These are phyloP conservation scores for Rosa hybrid DNA, from an alignment of 331 rosid species.

Conservation along the genomic window DNA sequence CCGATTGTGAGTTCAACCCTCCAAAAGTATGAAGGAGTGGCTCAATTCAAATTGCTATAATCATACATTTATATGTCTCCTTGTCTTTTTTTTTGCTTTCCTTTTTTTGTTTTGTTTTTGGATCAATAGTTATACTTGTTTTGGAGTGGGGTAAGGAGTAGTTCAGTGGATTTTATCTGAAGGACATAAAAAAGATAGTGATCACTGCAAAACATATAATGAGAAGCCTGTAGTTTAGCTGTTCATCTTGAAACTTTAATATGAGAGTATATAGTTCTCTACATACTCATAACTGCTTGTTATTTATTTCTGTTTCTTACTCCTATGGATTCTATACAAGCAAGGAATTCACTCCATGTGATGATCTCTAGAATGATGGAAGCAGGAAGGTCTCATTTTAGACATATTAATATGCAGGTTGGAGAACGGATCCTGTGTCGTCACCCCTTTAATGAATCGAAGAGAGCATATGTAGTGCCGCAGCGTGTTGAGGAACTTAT, in stretches of 20 bases:
- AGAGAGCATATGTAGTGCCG: conserved; percentile 98
- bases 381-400: background rate
- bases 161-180: background rate
- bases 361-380: conserved; percentile 8
- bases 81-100: too few species aligned
- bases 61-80: too few species aligned
- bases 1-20: background rate
- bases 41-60: too few species aligned
- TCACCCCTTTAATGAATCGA: conserved; percentile 97
- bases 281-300: background rate
- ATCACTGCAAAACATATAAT: background rate
- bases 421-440: conserved; percentile 94
- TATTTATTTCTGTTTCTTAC: background rate
- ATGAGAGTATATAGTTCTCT: background rate
- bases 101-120: too few species aligned
- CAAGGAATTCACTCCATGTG: background rate
- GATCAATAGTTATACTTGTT: background rate
- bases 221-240: background rate
- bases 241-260: background rate
- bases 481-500: conserved; percentile 91
- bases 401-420: conserved; percentile 53
- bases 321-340: conserved; percentile 4
- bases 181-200: background rate
- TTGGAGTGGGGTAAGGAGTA: background rate
- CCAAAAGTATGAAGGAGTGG: background rate